Percentiles rank a stretch among this genome's conserved stretches.
Evolutionary conservation across 2,329 filamentous ascomycete genomes (phyloP).

Genomic region (Verticillium nubilum): DNA sequence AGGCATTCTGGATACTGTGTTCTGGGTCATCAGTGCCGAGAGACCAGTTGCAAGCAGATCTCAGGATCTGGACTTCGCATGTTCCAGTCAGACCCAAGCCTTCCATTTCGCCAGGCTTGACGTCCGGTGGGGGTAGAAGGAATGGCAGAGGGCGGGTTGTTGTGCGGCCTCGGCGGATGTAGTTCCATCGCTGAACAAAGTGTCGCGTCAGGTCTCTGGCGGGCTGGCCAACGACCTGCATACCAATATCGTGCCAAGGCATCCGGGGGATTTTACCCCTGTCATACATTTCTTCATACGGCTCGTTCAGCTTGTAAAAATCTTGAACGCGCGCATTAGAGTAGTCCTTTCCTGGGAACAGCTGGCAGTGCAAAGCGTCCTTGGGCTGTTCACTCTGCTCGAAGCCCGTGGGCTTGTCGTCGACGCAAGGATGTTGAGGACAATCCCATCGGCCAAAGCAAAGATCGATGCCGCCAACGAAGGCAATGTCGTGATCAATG

Average conservation of each 20-base stretch:
- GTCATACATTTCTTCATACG: constrained; percentile 99
- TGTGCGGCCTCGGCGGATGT: constrained; percentile 85
- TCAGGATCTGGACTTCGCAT: constrained; percentile 92
- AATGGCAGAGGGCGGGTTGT: constrained; percentile 92
- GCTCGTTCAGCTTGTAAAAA: constrained; percentile 87
- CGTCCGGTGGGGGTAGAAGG: constrained; percentile 87
- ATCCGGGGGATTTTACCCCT: constrained; percentile 82
- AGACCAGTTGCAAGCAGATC: constrained; percentile 88
- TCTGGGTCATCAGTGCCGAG: constrained; percentile 83
- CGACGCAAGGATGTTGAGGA: constrained; percentile 82
- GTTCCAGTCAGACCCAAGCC: constrained; percentile 85
- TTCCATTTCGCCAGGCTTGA: constrained; percentile 78
- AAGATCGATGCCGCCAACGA: constrained; percentile 90
- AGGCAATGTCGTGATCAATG: constrained; percentile 92
- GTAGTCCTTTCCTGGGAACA: constrained; percentile 98
- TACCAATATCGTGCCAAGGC: constrained; percentile 98
- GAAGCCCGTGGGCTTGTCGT: constrained; percentile 94
- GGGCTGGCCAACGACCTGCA: constrained; percentile 96
- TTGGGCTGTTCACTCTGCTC: constrained; percentile 72
- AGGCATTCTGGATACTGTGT: constrained; percentile 93
- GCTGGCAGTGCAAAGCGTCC: constrained; percentile 89
- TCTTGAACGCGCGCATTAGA: constrained; percentile 94
- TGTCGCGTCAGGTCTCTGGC: constrained; percentile 90
- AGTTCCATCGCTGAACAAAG: constrained; percentile 98
- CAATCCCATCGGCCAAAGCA: constrained; percentile 98